phyloP scores from a whole-genome alignment of 257 asterid species.

The Buddleja alternifolia region DNA sequence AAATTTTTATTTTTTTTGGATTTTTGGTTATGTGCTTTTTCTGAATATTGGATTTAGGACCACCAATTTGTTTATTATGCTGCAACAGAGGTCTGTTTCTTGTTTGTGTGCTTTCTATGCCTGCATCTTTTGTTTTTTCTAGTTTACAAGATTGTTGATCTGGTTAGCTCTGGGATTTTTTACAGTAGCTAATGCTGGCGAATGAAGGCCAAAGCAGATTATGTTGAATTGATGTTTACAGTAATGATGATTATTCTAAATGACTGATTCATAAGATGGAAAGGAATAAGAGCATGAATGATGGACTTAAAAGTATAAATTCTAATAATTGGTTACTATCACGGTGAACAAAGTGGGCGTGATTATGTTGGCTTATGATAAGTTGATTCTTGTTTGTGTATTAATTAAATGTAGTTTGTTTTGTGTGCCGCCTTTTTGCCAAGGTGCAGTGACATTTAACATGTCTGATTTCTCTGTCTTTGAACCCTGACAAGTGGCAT shows the following conservation, averaged over 20 bases:
- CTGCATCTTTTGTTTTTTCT: slow-evolving; percentile 5
- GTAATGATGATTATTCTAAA: too few relatives aligned
- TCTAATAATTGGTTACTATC: too few relatives aligned
- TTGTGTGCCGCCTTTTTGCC: background rate
- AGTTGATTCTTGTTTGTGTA: background rate
- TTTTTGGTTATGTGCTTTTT: background rate
- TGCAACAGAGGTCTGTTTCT: too few relatives aligned
- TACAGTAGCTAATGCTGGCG: background rate
- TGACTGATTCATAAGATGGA: background rate
- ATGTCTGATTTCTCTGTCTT: too few relatives aligned
- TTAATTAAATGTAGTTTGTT: background rate
- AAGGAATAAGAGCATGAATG: slow-evolving; percentile 16
- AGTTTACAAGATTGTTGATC: slow-evolving; percentile 16
- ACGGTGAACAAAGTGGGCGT: too few relatives aligned
- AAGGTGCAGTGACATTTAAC: slow-evolving; percentile 14
- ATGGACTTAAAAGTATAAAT: background rate
- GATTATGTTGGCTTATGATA: background rate
- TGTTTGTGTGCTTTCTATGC: slow-evolving; percentile 16
- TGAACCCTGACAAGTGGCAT: slow-evolving; percentile 22
- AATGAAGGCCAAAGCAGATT: background rate
- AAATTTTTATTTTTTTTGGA: background rate
- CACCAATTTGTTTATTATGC: background rate
- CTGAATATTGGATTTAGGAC: background rate
- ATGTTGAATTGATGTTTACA: too few relatives aligned
- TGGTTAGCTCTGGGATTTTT: background rate